Base-by-base conservation (phyloP, 2,329 filamentous ascomycete species). In the Cladosporium sp. region DNA sequence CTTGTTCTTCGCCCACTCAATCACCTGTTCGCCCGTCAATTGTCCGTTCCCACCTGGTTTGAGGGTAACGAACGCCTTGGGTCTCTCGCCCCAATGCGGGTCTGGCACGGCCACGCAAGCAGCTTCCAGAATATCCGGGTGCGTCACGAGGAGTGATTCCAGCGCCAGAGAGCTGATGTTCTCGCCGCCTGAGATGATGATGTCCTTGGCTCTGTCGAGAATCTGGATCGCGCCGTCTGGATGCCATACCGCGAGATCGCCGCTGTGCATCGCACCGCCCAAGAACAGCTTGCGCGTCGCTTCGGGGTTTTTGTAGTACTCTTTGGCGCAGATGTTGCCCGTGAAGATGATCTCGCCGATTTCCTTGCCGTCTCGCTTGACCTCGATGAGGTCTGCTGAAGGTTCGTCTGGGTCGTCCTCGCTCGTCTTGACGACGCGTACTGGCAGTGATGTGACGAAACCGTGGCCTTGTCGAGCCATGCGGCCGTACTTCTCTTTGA, bases 381-480 rank as follows among this genome's bases (percentile, higher is more conserved):
- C 87, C 61, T 91, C 82, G 15, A 83, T 71, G 3, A 93, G 75
- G 1, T 80, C 85, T 29, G 80, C 51, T 32, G 58, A 56, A 12
- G 55, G 57, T 9, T 54, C 56, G 29, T 63, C 63, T 13, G 51
- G 52, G 3, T 66, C 61, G 2, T 85, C 79, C 49, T 86, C 80
- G 13, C 89, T 86, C 1, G 84, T 80, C 73, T 91, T 91, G 70
- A 97, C 83, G 20, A 97, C 81, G 22, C 92, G 84, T 17, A 83
- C 84, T 0, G 90, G 88, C 43, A 95, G 75, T 58, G 84, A 89
- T 17, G 88, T 89, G 42, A 97, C 74, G 69, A 93, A 95, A 0
- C 90, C 92, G 68, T 96, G 89, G 0, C 92, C 93, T 70, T 99
- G 93, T 3, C 92, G 80, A 4, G 93, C 92, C 92, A 97, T 96